Percentiles rank a stretch among this genome's conserved stretches.
Evolutionary conservation across 768 basidiomycete species (phyloP).

Genomic region (Naganishia antarctica): DNA sequence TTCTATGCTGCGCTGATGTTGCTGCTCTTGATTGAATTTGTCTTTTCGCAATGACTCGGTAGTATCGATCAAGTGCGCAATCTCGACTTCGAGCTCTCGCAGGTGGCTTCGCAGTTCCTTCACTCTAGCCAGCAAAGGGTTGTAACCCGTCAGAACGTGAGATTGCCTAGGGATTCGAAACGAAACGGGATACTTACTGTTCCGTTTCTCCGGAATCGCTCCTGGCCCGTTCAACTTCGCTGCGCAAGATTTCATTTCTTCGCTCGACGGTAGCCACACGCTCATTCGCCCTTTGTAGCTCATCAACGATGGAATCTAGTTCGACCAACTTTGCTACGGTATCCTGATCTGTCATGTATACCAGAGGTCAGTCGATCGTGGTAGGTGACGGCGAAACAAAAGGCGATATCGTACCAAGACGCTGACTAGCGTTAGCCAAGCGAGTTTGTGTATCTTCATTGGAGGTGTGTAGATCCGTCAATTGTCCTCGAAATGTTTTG

Average conservation of each 20-base stretch:
- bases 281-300: constrained; percentile 90
- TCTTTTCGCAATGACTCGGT: constrained; percentile 55
- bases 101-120: constrained; percentile 69
- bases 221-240: constrained; percentile 86
- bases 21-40: constrained; percentile 59
- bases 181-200: constrained; percentile 19
- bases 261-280: constrained; percentile 87
- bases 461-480: constrained; percentile 80
- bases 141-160: neutral
- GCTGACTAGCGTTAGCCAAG: constrained; percentile 80
- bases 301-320: constrained; percentile 88
- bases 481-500: constrained; percentile 75
- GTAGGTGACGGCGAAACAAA: neutral
- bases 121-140: constrained; percentile 53
- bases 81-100: constrained; percentile 69
- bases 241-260: constrained; percentile 90
- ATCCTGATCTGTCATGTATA: constrained; percentile 67
- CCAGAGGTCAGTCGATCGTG: neutral
- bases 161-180: too few relatives aligned
- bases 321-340: constrained; percentile 83
- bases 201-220: constrained; percentile 54
- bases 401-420: constrained; percentile 54
- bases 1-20: neutral
- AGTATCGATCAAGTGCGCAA: constrained; percentile 62
- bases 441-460: constrained; percentile 91